A percentile compares a stretch with the other conserved stretches of the same genome.
These are phyloP conservation scores for Scenedesmus sp. DNA, from an alignment of 163 green algal species.

Conservation along the genomic window DNA sequence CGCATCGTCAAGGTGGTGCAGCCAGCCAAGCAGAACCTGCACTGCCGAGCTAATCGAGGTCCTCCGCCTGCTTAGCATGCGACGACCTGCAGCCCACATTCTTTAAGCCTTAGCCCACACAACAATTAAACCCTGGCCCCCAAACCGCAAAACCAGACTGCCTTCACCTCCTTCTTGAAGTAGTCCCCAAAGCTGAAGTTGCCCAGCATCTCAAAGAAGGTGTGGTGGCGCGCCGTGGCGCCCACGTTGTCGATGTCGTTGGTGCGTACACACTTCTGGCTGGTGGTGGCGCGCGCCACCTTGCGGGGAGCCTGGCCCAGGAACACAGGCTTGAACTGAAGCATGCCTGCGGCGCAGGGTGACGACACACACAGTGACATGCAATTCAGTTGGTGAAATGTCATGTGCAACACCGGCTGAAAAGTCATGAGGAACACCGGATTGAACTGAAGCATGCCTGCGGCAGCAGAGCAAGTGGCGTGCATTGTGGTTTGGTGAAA, in stretches of 20 bases:
- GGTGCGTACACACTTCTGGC: constrained; percentile 97
- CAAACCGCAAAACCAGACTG: neutral
- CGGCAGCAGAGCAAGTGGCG: neutral
- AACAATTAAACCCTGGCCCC: neutral
- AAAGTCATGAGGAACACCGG: neutral
- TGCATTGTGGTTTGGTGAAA: neutral
- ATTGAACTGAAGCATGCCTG: neutral
- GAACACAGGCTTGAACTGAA: constrained; percentile 98
- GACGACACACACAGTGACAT: neutral
- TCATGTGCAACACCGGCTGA: neutral
- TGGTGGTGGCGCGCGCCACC: constrained; percentile 86
- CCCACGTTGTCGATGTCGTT: constrained; percentile 99
- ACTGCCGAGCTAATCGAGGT: too few species aligned
- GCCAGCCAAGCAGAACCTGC: too few species aligned
- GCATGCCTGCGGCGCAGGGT: constrained; percentile 81
- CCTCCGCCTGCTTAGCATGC: too few species aligned
- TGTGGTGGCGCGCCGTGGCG: constrained; percentile 95
- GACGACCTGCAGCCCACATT: too few species aligned
- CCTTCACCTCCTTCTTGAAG: constrained; percentile 91
- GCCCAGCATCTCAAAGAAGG: constrained; percentile 99
- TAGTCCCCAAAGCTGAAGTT: constrained; percentile 99
- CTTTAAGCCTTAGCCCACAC: neutral
- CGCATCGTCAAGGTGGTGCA: too few species aligned
- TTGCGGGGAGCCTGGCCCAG: constrained; percentile 82
- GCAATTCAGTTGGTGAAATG: neutral